These are phyloP conservation scores for Lagerstroemia speciosa DNA, from an alignment of 345 rosid species.

Conservation along the genomic window DNA sequence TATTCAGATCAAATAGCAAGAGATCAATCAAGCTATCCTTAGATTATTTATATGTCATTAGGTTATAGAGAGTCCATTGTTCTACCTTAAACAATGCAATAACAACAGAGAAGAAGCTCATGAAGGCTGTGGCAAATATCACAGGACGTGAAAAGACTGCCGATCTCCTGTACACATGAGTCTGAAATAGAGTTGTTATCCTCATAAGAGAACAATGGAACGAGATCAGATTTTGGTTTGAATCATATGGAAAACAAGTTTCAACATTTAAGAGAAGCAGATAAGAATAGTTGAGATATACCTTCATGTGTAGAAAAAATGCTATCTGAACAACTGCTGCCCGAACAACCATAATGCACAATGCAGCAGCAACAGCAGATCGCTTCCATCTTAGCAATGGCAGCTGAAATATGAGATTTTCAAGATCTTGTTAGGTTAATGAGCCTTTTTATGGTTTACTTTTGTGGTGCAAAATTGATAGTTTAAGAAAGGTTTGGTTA, in stretches of 20 bases:
- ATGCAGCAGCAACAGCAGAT: constrained; percentile 83
- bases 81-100: constrained; percentile 94
- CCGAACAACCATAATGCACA: constrained; percentile 90
- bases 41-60: too few species aligned
- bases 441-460: too few species aligned
- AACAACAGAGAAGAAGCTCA: constrained; percentile 95
- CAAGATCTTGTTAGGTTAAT: not conserved
- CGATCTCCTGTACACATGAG: constrained; percentile 64
- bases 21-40: too few species aligned
- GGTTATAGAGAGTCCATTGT: too few species aligned
- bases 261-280: not conserved
- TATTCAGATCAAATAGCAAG: not conserved
- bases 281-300: constrained; percentile 12
- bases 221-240: too few species aligned
- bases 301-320: constrained; percentile 89
- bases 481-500: not conserved
- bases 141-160: constrained; percentile 57
- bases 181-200: constrained; percentile 32
- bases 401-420: constrained; percentile 38
- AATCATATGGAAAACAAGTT: not conserved
- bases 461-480: too few species aligned
- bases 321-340: constrained; percentile 91
- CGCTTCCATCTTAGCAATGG: constrained; percentile 91
- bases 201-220: constrained; percentile 10
- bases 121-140: constrained; percentile 86